Evolutionary conservation across 2,329 filamentous ascomycete genomes (phyloP).

Genomic region (Botrytis fabae): DNA sequence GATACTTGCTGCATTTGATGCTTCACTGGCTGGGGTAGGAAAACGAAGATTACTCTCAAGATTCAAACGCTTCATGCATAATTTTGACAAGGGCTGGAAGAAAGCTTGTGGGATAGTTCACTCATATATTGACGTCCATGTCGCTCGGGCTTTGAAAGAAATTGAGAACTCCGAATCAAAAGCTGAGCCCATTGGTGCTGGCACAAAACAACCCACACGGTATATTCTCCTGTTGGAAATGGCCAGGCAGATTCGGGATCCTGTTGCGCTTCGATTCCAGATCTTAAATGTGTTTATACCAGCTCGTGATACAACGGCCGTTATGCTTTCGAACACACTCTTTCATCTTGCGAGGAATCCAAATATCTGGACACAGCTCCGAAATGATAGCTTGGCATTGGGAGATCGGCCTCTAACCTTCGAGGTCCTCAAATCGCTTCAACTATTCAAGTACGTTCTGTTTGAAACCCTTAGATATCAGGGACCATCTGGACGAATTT

Average conservation of each 20-base stretch:
- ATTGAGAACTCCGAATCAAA: background rate
- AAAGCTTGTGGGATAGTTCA: conserved; percentile 17
- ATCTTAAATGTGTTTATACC: conserved; percentile 18
- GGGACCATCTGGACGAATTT: conserved; percentile 6
- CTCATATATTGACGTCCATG: conserved; percentile 18
- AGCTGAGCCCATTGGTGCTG: background rate
- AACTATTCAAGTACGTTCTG: conserved; percentile 5
- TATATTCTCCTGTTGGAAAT: conserved; percentile 24
- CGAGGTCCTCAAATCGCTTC: conserved; percentile 13
- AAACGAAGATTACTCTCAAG: conserved; percentile 13
- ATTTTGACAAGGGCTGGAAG: conserved; percentile 15
- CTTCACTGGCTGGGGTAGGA: background rate
- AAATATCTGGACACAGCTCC: conserved; percentile 14
- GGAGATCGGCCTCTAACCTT: conserved; percentile 4
- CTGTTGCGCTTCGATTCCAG: conserved; percentile 18
- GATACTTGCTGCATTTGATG: background rate
- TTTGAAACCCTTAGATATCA: conserved; percentile 6
- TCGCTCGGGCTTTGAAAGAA: background rate
- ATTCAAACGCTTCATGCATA: background rate
- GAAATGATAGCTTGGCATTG: background rate
- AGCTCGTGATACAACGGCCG: conserved; percentile 6
- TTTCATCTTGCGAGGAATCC: conserved; percentile 17
- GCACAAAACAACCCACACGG: background rate
- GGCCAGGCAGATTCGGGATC: conserved; percentile 24
- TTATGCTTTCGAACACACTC: conserved; percentile 16